Evolutionary conservation across 495 filamentous ascomycete genomes (phyloP), one percentile per base, ranked within the genome.

Genomic region (Neurospora sp.): DNA sequence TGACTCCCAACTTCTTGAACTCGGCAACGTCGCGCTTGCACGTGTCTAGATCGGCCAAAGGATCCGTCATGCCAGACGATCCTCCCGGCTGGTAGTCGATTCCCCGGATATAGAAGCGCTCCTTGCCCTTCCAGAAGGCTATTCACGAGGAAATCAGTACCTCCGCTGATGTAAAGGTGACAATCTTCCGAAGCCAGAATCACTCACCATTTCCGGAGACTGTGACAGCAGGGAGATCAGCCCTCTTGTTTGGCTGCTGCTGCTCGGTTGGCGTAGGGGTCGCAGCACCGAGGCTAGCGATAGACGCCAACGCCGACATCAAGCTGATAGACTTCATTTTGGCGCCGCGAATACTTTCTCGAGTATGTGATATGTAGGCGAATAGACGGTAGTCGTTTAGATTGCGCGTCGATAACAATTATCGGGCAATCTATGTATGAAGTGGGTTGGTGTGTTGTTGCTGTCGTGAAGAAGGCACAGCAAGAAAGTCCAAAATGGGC

Each of bases 71-170:
- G 71, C 90, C 84, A 31, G 93, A 94, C 27, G 92, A 92, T 74
- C 95, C 95, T 74, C 95, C 94, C 70, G 94, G 94, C 81, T 97
- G 94, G 83, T 97, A 98, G 86, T 97, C 95, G 75, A 98, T 90
- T 80, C 95, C 95, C 62, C 94, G 92, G 70, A 98, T 89, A 81
- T 98, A 98, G 88, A 97, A 98, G 74, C 95, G 91, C 12, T 89
- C 82, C 74, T 88, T 82, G 72, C 93, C 94, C 77, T 91, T 87
- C 86, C 94, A 98, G 88, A 98, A 97, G 70, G 95, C 94, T 91
- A 39, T 48, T 5, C 46, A 3, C 31, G 31, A 42, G 9, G 1
- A 5, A 7, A n/a, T n/a, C 31, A 62, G 40, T 41, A 35, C 7
- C 20, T 5, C 41, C 11, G 23, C n/a, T 62, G 18, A 39, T 14